Evolutionary conservation across 371 early-diverging fungal genomes (phyloP).

Genomic region (Mortierella sp.): DNA sequence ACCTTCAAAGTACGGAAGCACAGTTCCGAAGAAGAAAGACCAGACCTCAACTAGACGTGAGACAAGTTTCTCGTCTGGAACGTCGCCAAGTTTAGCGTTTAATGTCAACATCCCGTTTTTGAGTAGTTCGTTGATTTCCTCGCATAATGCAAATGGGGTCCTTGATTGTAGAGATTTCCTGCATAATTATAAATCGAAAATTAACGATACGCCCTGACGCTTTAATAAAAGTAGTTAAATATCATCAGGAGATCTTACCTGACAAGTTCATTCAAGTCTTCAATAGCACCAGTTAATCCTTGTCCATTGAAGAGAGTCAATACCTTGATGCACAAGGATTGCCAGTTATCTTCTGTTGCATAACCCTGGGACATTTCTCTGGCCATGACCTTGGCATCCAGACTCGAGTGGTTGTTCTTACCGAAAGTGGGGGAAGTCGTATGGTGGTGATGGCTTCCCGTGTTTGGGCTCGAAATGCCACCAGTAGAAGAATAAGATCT

Average conservation of each 20-base stretch:
- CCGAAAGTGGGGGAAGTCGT: slow-evolving; percentile 56
- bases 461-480: slow-evolving; percentile 38
- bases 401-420: slow-evolving; percentile 56
- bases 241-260: slow-evolving; percentile 57
- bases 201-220: background rate
- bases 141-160: slow-evolving; percentile 60
- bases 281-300: slow-evolving; percentile 83
- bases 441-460: slow-evolving; percentile 28
- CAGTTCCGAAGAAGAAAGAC: slow-evolving; percentile 88
- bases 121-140: slow-evolving; percentile 73
- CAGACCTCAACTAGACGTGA: slow-evolving; percentile 85
- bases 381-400: slow-evolving; percentile 75
- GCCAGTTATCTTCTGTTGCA: slow-evolving; percentile 79
- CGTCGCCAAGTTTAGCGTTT: slow-evolving; percentile 77
- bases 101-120: slow-evolving; percentile 81
- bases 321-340: slow-evolving; percentile 76
- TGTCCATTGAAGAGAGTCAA: slow-evolving; percentile 91
- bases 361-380: slow-evolving; percentile 65
- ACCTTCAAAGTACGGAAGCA: slow-evolving; percentile 88
- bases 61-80: slow-evolving; percentile 78
- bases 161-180: slow-evolving; percentile 74
- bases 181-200: background rate
- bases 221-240: background rate
- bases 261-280: slow-evolving; percentile 85
- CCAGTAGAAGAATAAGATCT: slow-evolving; percentile 32